Evolutionary conservation across 257 asterid genomes (phyloP), one percentile per base, ranked within the genome.

Genomic region (Gynochthodes officinalis): DNA sequence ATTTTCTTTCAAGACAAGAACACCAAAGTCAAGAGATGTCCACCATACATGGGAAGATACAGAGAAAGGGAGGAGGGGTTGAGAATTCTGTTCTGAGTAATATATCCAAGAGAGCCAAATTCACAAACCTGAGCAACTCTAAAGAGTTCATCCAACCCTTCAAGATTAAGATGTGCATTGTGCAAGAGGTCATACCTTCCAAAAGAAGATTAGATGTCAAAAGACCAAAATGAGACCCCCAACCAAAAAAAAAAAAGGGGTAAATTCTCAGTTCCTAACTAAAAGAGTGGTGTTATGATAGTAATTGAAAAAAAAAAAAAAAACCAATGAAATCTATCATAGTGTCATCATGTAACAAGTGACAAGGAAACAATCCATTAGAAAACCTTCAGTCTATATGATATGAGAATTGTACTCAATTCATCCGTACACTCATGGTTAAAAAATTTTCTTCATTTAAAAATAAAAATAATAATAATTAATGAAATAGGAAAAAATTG

Each of bases 151-250:
- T 82, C 85, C 75, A 95, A 82, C 57, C 97, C 89, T 71, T 89
- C 89, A 13, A 95, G 86, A 76, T 88, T 87, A 35, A 95, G 75
- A 80, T 95, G 99, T 50, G 96, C 93, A 79, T 95, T 95, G 79
- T 95, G 99, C 94, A 95, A 81, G 77, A 95, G 95, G 84, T 95
- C 99, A 28, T 92, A 95, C 82, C 99, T 95, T 86, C 77, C 73
- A 74, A 66, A 83, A 21, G 54, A 59, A 66, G 15, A 59, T 70
- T 63, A 67, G 54, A 64, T 62, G 63, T 75, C 70, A 68, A 27
- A 73, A 43, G 40, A 63, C 4, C 50, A 57, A 7, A 72, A 42
- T 59, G 28, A 35, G 64, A 52, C 64, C n/a, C n/a, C n/a, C n/a
- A n/a, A n/a, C n/a, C n/a, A n/a, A n/a, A n/a, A n/a, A n/a, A 52